These are phyloP conservation scores for Mariannaea sp. DNA, from an alignment of 2,329 filamentous ascomycete genomes.

Conservation along the genomic window DNA sequence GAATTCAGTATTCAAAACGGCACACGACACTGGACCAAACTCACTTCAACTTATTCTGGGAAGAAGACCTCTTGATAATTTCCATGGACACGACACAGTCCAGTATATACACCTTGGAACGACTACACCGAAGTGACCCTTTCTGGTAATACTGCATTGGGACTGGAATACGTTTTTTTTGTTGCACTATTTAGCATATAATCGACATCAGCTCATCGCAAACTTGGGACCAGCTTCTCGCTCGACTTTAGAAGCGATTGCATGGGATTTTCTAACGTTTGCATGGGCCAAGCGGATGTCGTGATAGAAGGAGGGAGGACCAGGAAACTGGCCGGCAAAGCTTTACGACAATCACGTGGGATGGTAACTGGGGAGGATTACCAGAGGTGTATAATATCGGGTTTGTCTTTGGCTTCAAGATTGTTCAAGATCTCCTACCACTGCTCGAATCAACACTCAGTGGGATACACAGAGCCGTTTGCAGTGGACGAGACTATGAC, in stretches of 20 bases:
- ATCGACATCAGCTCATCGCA: constrained; percentile 29
- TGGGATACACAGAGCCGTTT: constrained; percentile 17
- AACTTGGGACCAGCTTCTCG: constrained; percentile 19
- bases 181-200: constrained; percentile 40
- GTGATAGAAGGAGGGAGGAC: constrained; percentile 13
- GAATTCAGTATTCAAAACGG: constrained; percentile 34
- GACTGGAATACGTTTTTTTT: constrained; percentile 39
- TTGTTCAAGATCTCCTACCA: constrained; percentile 23
- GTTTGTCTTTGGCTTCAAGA: constrained; percentile 24
- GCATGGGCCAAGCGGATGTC: constrained; percentile 10
- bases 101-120: constrained; percentile 44
- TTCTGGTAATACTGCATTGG: constrained; percentile 57
- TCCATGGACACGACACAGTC: constrained; percentile 36
- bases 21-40: constrained; percentile 37
- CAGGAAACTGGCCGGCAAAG: constrained; percentile 13
- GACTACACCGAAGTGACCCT: constrained; percentile 39
- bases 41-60: constrained; percentile 42
- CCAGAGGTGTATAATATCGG: constrained; percentile 24
- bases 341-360: constrained; percentile 21
- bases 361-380: constrained; percentile 26
- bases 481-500: constrained; percentile 32
- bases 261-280: constrained; percentile 9
- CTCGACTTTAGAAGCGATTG: constrained; percentile 17
- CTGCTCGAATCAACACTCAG: constrained; percentile 3
- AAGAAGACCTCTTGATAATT: constrained; percentile 38